Percentiles rank a stretch among this genome's conserved stretches.
These are phyloP conservation scores for Astrothelium macrocarpum DNA, from an alignment of 495 filamentous ascomycete species.

Conservation along the genomic window DNA sequence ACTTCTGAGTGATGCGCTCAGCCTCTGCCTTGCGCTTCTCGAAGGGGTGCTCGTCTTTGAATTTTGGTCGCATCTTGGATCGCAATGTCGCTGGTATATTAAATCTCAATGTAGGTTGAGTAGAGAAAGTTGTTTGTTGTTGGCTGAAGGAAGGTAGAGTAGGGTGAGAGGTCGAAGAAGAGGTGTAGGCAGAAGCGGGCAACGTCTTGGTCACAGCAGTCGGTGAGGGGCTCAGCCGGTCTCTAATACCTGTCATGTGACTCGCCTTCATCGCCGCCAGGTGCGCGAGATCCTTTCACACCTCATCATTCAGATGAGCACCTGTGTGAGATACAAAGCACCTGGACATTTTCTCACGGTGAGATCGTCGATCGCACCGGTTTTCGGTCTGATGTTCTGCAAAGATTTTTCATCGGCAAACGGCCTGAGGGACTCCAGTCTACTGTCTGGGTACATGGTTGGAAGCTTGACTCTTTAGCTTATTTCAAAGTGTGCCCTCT, in stretches of 20 bases:
- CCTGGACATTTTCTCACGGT: background rate
- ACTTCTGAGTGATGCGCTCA: conserved; percentile 98
- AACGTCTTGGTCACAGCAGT: conserved; percentile 1
- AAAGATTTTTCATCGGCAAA: no score
- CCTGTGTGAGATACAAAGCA: background rate
- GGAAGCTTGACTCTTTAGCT: no score
- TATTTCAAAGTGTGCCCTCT: no score
- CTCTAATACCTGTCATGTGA: conserved; percentile 1
- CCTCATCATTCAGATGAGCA: background rate
- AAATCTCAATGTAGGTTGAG: background rate
- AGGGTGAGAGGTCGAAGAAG: background rate
- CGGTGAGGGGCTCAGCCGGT: conserved; percentile 2
- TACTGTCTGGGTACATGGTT: no score
- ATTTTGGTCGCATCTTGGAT: conserved; percentile 84
- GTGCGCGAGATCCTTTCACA: background rate
- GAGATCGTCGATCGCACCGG: no score
- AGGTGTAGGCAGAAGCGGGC: background rate
- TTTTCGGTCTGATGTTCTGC: no score
- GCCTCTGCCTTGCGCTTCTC: conserved; percentile 99
- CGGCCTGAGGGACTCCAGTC: no score
- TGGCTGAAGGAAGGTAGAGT: background rate
- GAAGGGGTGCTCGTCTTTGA: conserved; percentile 99
- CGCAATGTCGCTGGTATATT: background rate
- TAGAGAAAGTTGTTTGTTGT: background rate
- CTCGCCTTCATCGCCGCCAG: background rate